Evolutionary conservation across 2,329 filamentous ascomycete species (phyloP), one percentile per base, ranked within the genome.

Genomic region (Xylaria multiplex): DNA sequence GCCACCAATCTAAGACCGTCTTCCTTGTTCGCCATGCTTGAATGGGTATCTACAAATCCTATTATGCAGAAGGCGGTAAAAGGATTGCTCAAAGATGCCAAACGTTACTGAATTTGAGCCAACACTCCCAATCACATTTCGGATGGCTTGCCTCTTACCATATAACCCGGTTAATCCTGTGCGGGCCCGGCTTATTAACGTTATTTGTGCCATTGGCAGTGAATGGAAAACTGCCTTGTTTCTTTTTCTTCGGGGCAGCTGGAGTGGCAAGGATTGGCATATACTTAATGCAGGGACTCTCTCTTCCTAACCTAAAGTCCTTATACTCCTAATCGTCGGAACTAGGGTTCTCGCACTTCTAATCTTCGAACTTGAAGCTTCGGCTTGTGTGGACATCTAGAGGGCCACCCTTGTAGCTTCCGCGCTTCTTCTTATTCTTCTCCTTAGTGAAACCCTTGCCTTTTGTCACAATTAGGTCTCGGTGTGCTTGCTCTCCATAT

Each of bases 401-500:
- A 59, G 86, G 81, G 6, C 96, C 96, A 50, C 96, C 96, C 54
- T 91, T 89, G 85, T 97, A 99, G 71, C 91, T 93, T 57, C 96
- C 96, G 73, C 89, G 86, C 86, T 93, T 94, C 86, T 93, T 96
- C 86, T 99, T 99, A 82, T 99, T 99, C 89, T 99, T 99, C 84
- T 98, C 96, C 85, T 99, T 99, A 66, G 95, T 98, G 81, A 99
- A 99, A 3, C 93, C 93, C 83, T 97, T 98, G 75, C 96, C 96
- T 78, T 91, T 93, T 37, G 95, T 98, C 45, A 97, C 87, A 55
- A 93, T 92, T 69, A 99, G 82, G 77, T 97, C 94, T 72, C 93
- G 87, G 76, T 94, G 92, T 8, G 96, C 96, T 72, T 89, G 89
- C 73, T 96, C 91, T 27, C 94, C 95, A 81, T 98, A 99, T 69